These are phyloP conservation scores for Saturnispora besseyi DNA, from an alignment of 805 yeast species.

Conservation along the genomic window DNA sequence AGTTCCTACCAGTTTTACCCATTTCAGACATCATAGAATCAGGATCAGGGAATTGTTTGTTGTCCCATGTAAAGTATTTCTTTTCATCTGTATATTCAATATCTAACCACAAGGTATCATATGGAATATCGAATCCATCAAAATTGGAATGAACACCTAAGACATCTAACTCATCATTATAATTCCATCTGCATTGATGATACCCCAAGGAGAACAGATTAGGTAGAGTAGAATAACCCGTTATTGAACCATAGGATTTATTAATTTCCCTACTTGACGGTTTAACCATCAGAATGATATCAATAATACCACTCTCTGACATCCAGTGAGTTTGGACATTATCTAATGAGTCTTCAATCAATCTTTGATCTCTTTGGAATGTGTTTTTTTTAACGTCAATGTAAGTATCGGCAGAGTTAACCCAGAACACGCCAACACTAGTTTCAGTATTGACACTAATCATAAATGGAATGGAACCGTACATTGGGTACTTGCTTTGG, in stretches of 20 bases:
- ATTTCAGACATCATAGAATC: conserved; percentile 54
- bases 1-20: conserved; percentile 64
- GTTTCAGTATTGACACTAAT: conserved; percentile 50
- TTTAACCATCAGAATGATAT: conserved; percentile 58
- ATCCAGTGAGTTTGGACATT: conserved; percentile 70
- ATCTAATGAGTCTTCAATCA: background rate
- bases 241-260: conserved; percentile 51
- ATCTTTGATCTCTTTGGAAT: conserved; percentile 7
- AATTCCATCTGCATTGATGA: conserved; percentile 98
- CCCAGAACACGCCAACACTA: conserved; percentile 81
- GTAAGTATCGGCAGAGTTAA: conserved; percentile 88
- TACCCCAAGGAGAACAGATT: conserved; percentile 74
- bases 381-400: conserved; percentile 51
- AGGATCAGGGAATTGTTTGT: conserved; percentile 65
- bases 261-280: conserved; percentile 48
- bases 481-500: conserved; percentile 81
- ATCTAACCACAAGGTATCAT: conserved; percentile 91
- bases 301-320: conserved; percentile 81
- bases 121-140: conserved; percentile 70
- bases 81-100: conserved; percentile 82
- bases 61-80: conserved; percentile 89
- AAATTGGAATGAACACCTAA: conserved; percentile 58
- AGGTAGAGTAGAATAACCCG: conserved; percentile 72
- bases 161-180: conserved; percentile 81
- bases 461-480: conserved; percentile 89